Evolutionary conservation across 306 rosid genomes (phyloP).

Genomic region (Corylus avellana): DNA sequence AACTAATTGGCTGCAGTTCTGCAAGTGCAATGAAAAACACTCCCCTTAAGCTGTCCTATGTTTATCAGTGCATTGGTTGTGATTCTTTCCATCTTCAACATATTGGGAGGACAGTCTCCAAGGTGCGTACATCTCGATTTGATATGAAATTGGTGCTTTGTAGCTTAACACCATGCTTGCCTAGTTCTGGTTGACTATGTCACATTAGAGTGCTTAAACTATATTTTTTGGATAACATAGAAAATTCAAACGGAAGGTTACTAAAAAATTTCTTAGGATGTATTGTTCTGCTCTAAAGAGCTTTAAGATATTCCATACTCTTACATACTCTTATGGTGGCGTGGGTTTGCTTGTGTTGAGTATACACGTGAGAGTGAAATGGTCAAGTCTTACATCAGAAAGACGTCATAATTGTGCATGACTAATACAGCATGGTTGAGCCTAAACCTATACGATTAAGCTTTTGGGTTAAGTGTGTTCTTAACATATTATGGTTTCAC

Average conservation of each 20-base stretch:
- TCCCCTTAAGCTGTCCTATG: conserved; percentile 94
- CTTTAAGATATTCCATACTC: background rate
- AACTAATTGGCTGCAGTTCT: conserved; percentile 66
- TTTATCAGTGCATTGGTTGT: conserved; percentile 94
- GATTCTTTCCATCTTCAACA: conserved; percentile 97
- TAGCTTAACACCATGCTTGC: conserved; percentile 12
- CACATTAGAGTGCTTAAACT: background rate
- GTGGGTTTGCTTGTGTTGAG: no score
- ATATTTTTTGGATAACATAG: background rate
- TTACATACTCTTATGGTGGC: background rate
- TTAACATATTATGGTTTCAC: no score
- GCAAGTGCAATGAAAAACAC: conserved; percentile 96
- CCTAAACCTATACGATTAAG: no score
- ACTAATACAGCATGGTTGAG: no score
- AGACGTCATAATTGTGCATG: no score
- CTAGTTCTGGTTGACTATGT: background rate
- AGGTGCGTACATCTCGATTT: conserved; percentile 56
- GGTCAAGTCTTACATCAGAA: no score
- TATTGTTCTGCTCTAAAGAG: background rate
- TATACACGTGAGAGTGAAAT: no score
- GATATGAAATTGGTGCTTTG: conserved; percentile 8
- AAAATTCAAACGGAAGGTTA: background rate
- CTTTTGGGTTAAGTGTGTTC: no score
- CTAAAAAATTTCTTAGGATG: background rate
- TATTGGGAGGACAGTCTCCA: conserved; percentile 77